Percentiles rank a stretch among this genome's conserved stretches.
These are phyloP conservation scores for Kodamaea sp. DNA, from an alignment of 1,139 yeast genomes.

Conservation along the genomic window DNA sequence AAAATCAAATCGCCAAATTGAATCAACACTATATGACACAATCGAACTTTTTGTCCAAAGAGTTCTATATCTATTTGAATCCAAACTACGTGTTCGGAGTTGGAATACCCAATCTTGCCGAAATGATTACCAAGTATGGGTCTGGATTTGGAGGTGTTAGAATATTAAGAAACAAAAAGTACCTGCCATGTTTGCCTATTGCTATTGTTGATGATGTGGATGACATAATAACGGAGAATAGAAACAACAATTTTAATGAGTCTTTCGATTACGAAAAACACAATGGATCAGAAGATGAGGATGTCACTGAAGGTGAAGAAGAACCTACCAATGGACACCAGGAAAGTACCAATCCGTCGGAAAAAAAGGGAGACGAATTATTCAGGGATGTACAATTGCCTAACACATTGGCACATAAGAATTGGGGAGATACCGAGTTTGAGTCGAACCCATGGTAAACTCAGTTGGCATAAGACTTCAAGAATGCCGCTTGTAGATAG, in stretches of 20 bases:
- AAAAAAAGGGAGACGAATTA: conserved; percentile 47
- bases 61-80: conserved; percentile 47
- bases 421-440: conserved; percentile 45
- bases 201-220: conserved; percentile 63
- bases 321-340: conserved; percentile 1
- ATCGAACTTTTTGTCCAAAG: conserved; percentile 40
- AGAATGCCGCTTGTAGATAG: too few species aligned
- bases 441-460: conserved; percentile 56
- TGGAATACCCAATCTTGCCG: conserved; percentile 59
- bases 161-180: conserved; percentile 46
- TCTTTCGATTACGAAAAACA: conserved; percentile 38
- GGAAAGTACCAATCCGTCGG: neutral
- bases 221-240: conserved; percentile 46
- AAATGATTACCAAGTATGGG: conserved; percentile 61
- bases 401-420: conserved; percentile 50
- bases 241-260: conserved; percentile 30
- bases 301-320: conserved; percentile 14
- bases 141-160: conserved; percentile 59
- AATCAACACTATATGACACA: conserved; percentile 48
- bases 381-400: conserved; percentile 56
- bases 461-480: too few species aligned
- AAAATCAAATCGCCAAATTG: conserved; percentile 32
- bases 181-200: conserved; percentile 65
- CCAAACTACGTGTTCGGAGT: conserved; percentile 52
- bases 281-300: conserved; percentile 19